Base-by-base conservation (phyloP, 257 asterid species). In the Salvia rosmarinus region DNA sequence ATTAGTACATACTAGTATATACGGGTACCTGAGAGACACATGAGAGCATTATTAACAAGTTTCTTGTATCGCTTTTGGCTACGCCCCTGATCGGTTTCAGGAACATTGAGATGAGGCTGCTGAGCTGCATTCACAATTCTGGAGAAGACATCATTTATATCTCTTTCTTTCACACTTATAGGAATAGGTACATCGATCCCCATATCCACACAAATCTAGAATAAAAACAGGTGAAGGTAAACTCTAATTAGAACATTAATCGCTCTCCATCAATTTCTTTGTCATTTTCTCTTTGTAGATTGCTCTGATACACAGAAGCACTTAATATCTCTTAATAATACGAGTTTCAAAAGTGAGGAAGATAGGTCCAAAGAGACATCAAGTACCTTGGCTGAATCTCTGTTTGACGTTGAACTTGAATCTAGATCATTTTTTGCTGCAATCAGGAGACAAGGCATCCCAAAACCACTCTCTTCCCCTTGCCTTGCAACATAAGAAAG, bases 371-470 rank as follows among this genome's bases (percentile, higher is more conserved):
- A 60, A 47, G 37, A 80, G 65, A 67, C 46, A 64, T 63, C 59
- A 20, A 46, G 55, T 81, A 89, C 98, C 91, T 87, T 84, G 30
- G 87, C 91, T 46, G 99, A 88, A 75, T 89, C 93, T 80, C 80
- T 82, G 67, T 82, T 85, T 47, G 86, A 78, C 77, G 72, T 66
- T 60, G 90, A 84, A 79, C 83, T 85, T 59, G 90, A 71, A 62
- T 80, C 88, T 37, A 90, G 81, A 84, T 94, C 96, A 70, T 85
- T 86, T 80, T 94, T 89, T n/a, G 98, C 96, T 1, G 95, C 96
- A 83, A 94, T 70, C n/a, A 94, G 83, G 70, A 94, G 88, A 83
- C 98, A 91, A 25, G 99, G 98, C 87, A 91, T 85, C 78, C 81
- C 86, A 42, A 77, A 86, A 63, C 95, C 89, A 71, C 75, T 88